phyloP scores from a whole-genome alignment of 345 rosid genomes.

The Salix udensis region DNA sequence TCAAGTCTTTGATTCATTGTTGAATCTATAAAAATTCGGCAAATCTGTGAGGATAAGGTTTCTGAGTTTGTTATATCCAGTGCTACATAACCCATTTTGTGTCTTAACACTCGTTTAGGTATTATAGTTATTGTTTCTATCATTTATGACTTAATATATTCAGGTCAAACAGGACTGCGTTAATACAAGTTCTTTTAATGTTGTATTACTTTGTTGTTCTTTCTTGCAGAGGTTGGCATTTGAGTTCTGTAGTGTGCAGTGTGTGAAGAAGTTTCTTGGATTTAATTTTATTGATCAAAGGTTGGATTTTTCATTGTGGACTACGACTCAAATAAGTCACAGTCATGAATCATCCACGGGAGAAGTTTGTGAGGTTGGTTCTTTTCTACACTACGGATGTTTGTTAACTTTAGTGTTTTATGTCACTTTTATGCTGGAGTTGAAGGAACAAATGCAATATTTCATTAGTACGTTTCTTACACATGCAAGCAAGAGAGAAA shows the following conservation, averaged over 20 bases:
- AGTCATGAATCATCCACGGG: constrained; percentile 49
- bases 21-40: neutral
- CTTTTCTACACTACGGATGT: neutral
- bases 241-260: neutral
- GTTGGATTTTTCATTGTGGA: constrained; percentile 8
- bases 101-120: neutral
- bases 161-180: neutral
- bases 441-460: neutral
- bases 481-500: neutral
- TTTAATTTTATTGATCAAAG: constrained; percentile 1
- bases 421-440: neutral
- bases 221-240: neutral
- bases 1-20: neutral
- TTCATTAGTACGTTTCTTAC: neutral
- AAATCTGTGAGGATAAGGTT: neutral
- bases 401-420: neutral
- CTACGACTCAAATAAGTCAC: neutral
- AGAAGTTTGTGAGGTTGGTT: constrained; percentile 62
- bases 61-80: neutral
- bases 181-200: neutral
- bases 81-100: neutral
- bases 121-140: neutral
- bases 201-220: neutral
- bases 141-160: neutral
- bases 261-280: constrained; percentile 14